Base-by-base conservation (phyloP, 2,329 filamentous ascomycete genomes). In the Aspergillus quadrilineatus region DNA sequence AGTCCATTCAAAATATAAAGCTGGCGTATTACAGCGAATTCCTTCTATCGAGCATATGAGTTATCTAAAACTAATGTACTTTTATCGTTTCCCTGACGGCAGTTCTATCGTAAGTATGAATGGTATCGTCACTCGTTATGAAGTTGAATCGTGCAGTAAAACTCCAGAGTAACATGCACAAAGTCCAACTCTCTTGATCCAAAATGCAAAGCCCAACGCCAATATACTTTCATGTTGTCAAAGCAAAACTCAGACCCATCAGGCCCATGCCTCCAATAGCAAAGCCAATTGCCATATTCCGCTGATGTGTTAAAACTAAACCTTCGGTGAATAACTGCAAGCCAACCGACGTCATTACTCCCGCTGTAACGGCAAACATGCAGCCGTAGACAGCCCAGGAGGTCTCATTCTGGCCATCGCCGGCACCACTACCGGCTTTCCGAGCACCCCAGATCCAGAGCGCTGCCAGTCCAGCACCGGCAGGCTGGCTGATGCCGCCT, bases 311-410 rank as follows among this genome's bases (percentile, higher is more conserved):
- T 68, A 97, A 75, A 56, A 88, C 89, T 69, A 96, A 73, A 63
- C 88, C 89, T 78, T 99, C 92, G 3, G 89, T 87, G 68, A 97
- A 93, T 6, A 99, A 79, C 75, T 95, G 90, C 69, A 99, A 75
- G 2, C 89, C 92, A 30, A 99, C 94, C 65, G 89, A 94, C 29
- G 91, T 88, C 94, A 99, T 97, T 66, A 99, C 95, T 1, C 94
- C 94, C 0, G 92, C 87, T 0, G 93, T 97, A 8, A 87, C 79
- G 6, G 91, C 92, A 77, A 99, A 99, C 76, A 97, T 87, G 51
- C 74, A 75, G 22, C 75, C 79, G 57, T 78, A 80, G 0, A 84
- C 80, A 32, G 76, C 80, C 68, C 85, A 83, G 1, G 79, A 80
- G 0, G 82, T 78, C 47, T 69, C 73, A 1, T 64, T 65, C 0